phyloP scores from a whole-genome alignment of 2,329 filamentous ascomycete genomes.

The Colletotrichum salicis region DNA sequence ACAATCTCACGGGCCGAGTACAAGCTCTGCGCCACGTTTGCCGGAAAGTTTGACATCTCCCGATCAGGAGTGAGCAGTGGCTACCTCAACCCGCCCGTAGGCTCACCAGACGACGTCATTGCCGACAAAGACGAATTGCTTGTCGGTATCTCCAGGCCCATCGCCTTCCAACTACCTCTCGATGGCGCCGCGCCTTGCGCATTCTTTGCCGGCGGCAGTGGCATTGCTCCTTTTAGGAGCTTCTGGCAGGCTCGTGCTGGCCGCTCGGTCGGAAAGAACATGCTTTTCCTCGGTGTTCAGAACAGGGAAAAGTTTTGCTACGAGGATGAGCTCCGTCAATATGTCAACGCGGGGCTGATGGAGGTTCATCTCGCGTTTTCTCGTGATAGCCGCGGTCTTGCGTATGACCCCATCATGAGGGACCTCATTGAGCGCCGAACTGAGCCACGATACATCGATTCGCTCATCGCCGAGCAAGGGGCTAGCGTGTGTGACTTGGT shows the following conservation, averaged over 20 bases:
- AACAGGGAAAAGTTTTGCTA: slow-evolving; percentile 63
- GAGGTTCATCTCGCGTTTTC: slow-evolving; percentile 65
- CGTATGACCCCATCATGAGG: slow-evolving; percentile 51
- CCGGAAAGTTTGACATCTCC: slow-evolving; percentile 43
- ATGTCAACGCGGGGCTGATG: slow-evolving; percentile 58
- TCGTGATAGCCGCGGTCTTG: slow-evolving; percentile 58
- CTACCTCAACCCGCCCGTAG: slow-evolving; percentile 62
- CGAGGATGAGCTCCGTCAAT: slow-evolving; percentile 58
- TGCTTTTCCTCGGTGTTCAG: slow-evolving; percentile 63
- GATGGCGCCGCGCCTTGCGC: slow-evolving; percentile 61
- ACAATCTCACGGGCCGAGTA: slow-evolving; percentile 63
- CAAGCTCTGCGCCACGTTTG: slow-evolving; percentile 55
- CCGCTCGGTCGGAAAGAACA: slow-evolving; percentile 54
- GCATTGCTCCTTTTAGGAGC: slow-evolving; percentile 63
- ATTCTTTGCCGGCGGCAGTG: slow-evolving; percentile 64
- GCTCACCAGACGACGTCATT: slow-evolving; percentile 50
- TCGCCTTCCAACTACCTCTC: slow-evolving; percentile 62
- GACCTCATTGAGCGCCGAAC: slow-evolving; percentile 62
- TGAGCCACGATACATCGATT: slow-evolving; percentile 62
- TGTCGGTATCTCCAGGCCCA: slow-evolving; percentile 62
- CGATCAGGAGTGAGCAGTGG: slow-evolving; percentile 62
- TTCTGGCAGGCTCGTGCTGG: slow-evolving; percentile 62
- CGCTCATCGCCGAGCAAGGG: slow-evolving; percentile 61
- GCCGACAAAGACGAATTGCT: slow-evolving; percentile 58
- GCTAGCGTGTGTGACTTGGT: slow-evolving; percentile 62